These are phyloP conservation scores for Apiospora phragmitis DNA, from an alignment of 2,329 filamentous ascomycete species.

Conservation along the genomic window DNA sequence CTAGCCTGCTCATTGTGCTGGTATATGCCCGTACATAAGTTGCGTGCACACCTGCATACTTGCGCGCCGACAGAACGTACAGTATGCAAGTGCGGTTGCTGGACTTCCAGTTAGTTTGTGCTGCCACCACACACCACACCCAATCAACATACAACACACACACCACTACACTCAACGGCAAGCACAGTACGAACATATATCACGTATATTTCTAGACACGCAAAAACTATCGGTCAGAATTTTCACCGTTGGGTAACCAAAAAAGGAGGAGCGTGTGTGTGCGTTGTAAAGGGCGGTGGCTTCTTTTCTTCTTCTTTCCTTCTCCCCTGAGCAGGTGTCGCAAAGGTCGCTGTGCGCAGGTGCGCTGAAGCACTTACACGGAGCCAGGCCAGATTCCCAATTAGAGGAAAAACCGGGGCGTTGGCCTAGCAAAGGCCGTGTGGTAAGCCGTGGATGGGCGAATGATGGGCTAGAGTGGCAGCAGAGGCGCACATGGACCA, in stretches of 20 bases:
- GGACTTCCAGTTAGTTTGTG: background rate
- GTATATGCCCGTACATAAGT: background rate
- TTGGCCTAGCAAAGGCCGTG: constrained; percentile 8
- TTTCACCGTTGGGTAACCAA: background rate
- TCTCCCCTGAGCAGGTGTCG: background rate
- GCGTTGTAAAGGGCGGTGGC: background rate
- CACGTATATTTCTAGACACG: background rate
- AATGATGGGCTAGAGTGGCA: background rate
- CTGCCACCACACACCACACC: background rate
- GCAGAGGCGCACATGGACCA: background rate
- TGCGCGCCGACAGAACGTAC: background rate
- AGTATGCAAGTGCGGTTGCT: background rate
- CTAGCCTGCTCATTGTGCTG: background rate
- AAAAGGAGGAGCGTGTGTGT: constrained; percentile 3
- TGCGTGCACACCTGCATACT: background rate
- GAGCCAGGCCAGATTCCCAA: background rate
- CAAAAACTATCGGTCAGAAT: constrained; percentile 2
- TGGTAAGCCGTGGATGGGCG: background rate
- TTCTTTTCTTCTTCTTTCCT: background rate
- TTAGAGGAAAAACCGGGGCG: constrained; percentile 1
- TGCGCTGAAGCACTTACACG: constrained; percentile 7
- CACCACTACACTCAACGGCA: background rate
- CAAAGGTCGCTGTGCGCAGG: background rate
- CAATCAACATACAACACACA: background rate
- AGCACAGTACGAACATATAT: background rate